Evolutionary conservation across 2,329 filamentous ascomycete genomes (phyloP), one percentile per base, ranked within the genome.

Genomic region (Dactylellina drechsleri): DNA sequence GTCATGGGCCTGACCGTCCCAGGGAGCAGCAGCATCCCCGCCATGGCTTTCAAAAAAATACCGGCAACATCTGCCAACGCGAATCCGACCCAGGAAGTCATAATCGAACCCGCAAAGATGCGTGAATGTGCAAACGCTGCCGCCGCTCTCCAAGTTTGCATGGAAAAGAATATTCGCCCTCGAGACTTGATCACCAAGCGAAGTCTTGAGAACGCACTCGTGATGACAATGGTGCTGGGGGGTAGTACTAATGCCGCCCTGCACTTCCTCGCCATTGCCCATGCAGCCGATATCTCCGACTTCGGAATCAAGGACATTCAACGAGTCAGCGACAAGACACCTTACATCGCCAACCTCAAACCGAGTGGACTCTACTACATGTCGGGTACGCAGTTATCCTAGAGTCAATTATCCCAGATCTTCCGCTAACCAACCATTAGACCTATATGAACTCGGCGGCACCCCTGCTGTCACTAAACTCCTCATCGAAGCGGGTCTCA

Each of bases 211-310:
- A 97, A 97, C 80, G 93, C 93, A 0, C 85, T 97, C 18, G 91
- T 94, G 0, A 88, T 96, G 82, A 95, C 92, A 81, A 96, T 96
- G 91, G 90, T 92, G 1, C 86, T 97, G n/a, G 93, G 93, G 62
- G 93, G 93, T 62, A 92, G 89, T 59, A 97, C 93, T 66, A 97
- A 97, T 81, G 91, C 91, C 40, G 91, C 96, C 2, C 86, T 97
- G 65, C 93, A 97, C 82, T 90, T 96, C 80, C 87, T 97, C 56
- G 93, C 93, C 78, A 96, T 97, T 90, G 93, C 93, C 47, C 90
- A 91, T 80, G 92, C 92, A 0, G 93, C 92, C 41, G 91, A 89
- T 77, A 90, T 96, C 0, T 60, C 66, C n/a, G 84, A 88, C 4
- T 85, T 97, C 12, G 91, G 89, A 0, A 84, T 97, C 41, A 91